Percentiles rank a stretch among this genome's conserved stretches.
These are phyloP conservation scores for Pythium utonaiense DNA, from an alignment of 352 stramenopile genomes.

Conservation along the genomic window DNA sequence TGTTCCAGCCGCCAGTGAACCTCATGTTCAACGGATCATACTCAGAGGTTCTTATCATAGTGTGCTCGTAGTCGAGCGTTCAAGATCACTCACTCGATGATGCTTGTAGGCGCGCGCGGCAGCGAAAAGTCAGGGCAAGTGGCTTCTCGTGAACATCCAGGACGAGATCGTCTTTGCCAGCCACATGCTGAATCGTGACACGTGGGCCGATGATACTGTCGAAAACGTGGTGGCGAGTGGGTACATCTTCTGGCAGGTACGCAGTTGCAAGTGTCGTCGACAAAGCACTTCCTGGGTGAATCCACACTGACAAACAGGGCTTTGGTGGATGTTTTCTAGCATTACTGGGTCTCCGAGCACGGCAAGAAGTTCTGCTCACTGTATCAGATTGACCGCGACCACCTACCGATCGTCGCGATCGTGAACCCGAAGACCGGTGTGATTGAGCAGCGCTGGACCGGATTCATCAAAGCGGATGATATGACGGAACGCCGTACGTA, in stretches of 20 bases:
- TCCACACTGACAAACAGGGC: background rate
- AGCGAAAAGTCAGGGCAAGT: slow-evolving; percentile 88
- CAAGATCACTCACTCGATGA: background rate
- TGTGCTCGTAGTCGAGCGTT: slow-evolving; percentile 1
- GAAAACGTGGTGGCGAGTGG: slow-evolving; percentile 92
- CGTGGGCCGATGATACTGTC: slow-evolving; percentile 93
- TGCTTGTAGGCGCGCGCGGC: slow-evolving; percentile 43
- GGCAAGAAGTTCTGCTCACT: slow-evolving; percentile 82
- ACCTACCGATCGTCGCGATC: slow-evolving; percentile 67
- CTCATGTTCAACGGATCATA: slow-evolving; percentile 84
- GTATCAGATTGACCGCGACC: slow-evolving; percentile 72
- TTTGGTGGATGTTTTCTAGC: slow-evolving; percentile 31
- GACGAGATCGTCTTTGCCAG: slow-evolving; percentile 93
- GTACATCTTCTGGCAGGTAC: slow-evolving; percentile 94
- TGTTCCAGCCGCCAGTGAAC: slow-evolving; percentile 71
- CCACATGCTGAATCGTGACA: slow-evolving; percentile 95
- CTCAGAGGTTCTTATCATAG: slow-evolving; percentile 37
- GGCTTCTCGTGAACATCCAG: slow-evolving; percentile 94
- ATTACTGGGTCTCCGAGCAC: slow-evolving; percentile 72
- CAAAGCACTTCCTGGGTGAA: background rate
- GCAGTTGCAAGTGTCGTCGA: background rate
- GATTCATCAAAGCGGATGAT: slow-evolving; percentile 62
- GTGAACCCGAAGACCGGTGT: slow-evolving; percentile 75
- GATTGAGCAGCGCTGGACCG: slow-evolving; percentile 61
- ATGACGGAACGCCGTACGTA: slow-evolving; percentile 74